These are phyloP conservation scores for Piper betle DNA, from an alignment of 164 flowering plant genomes.

Conservation along the genomic window DNA sequence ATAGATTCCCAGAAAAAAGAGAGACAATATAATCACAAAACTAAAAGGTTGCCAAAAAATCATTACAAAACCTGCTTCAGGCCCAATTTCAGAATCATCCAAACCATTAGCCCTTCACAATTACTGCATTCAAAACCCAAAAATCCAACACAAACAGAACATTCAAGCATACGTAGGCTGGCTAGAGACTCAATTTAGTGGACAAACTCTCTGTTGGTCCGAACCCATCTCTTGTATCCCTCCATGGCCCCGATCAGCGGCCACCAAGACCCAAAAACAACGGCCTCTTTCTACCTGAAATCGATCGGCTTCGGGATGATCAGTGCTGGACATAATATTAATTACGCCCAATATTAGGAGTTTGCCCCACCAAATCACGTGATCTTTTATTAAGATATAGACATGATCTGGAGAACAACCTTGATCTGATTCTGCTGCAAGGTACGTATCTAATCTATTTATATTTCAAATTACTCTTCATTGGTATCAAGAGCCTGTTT, in stretches of 20 bases:
- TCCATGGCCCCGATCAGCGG: slow-evolving; percentile 36
- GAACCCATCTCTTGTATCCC: slow-evolving; percentile 77
- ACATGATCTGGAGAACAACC: too few species aligned
- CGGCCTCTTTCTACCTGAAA: neutral
- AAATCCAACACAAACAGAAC: neutral
- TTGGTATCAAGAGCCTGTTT: too few species aligned
- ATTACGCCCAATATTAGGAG: too few species aligned
- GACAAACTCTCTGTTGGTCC: slow-evolving; percentile 72
- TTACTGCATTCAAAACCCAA: neutral
- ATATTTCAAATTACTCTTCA: too few species aligned
- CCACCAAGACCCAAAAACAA: neutral
- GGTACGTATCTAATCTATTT: too few species aligned
- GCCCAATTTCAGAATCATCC: slow-evolving; percentile 68
- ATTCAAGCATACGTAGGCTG: slow-evolving; percentile 41
- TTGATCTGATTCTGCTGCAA: too few species aligned
- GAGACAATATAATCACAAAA: slow-evolving; percentile 11
- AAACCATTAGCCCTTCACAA: slow-evolving; percentile 1
- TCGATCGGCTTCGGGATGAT: too few species aligned
- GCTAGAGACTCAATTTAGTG: slow-evolving; percentile 91
- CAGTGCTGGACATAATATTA: too few species aligned
- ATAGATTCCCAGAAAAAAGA: too few species aligned
- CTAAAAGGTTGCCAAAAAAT: slow-evolving; percentile 66
- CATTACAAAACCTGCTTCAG: slow-evolving; percentile 99
- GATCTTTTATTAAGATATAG: too few species aligned
- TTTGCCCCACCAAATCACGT: too few species aligned